Evolutionary conservation across 148 eudicot species (phyloP), one percentile per base, ranked within the genome.

Genomic region (Polygonum aviculare): DNA sequence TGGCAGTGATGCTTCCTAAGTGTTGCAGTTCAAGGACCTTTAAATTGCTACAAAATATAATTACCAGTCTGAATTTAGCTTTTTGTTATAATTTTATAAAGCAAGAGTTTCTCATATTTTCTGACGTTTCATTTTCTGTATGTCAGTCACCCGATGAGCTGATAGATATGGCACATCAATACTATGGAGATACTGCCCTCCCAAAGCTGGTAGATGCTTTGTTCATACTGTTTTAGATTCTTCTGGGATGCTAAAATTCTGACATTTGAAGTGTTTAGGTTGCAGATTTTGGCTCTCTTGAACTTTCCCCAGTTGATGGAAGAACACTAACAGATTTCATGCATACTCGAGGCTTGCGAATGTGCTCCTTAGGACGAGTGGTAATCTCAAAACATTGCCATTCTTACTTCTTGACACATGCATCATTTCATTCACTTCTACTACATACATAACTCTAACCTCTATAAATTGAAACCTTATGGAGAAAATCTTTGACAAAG

Each of bases 301-400:
- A 93, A 85, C 94, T 93, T 77, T 93, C 98, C 75, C 98, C 98
- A 0, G 98, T 93, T 83, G 98, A 93, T 79, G 98, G 98, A 80
- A 88, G 97, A 82, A 93, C 98, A 19, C 80, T 93, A 74, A 93
- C 98, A 16, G 98, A 93, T 81, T 93, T 93, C 79, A 93, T 93
- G 97, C 98, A 93, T 78, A 93, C 98, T 67, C 88, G 98, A 86
- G 98, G 98, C 50, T 75, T 93, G 84, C 88, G 81, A 76, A 93
- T 93, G 92, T 82, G 89, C 80, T 93, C 98, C 19, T 84, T 93
- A 87, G 98, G 98, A 40, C 87, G 78, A 74, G 97, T 93, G 88
- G 98, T 93, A 88, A 84, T 77, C 79, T 49, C 75, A 15, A 69
- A 57, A 19, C 11, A n/a, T 76, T 73, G 2, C 18, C 59, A 48